A percentile compares a stretch with the other conserved stretches of the same genome.
phyloP scores from a whole-genome alignment of 352 stramenopile genomes.

The Globisporangium iwayamae region DNA sequence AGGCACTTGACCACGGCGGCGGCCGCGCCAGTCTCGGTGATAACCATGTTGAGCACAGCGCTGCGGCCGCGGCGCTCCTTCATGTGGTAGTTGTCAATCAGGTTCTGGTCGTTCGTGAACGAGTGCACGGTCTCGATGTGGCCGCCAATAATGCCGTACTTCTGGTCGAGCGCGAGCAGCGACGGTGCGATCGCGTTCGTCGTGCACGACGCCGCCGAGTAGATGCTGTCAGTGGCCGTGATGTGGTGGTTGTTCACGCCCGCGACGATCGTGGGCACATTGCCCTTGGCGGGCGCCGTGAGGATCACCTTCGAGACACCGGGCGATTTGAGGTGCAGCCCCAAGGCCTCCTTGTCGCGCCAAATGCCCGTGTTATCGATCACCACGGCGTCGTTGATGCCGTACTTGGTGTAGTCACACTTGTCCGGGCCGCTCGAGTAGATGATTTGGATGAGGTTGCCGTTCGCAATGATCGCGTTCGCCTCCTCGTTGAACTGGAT shows the following conservation, averaged over 20 bases:
- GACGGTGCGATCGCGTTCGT: conserved; percentile 84
- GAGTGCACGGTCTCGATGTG: conserved; percentile 90
- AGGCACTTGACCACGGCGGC: conserved; percentile 87
- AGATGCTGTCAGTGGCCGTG: conserved; percentile 53
- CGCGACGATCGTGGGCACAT: conserved; percentile 72
- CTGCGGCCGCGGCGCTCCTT: conserved; percentile 85
- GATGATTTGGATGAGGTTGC: conserved; percentile 87
- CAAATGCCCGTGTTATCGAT: conserved; percentile 88
- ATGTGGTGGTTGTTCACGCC: conserved; percentile 79
- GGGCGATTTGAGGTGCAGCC: conserved; percentile 70
- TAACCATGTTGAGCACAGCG: conserved; percentile 88
- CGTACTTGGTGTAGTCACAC: conserved; percentile 85
- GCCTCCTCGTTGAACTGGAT: conserved; percentile 83
- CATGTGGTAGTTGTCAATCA: conserved; percentile 88
- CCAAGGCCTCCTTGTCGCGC: conserved; percentile 62
- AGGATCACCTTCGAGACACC: conserved; percentile 81
- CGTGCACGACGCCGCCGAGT: conserved; percentile 79
- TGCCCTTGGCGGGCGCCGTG: conserved; percentile 72
- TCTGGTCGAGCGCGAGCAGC: conserved; percentile 71
- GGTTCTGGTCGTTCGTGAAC: conserved; percentile 89
- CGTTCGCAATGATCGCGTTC: conserved; percentile 86
- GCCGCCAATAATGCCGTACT: conserved; percentile 76
- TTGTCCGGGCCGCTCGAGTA: conserved; percentile 81
- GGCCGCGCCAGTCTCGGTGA: conserved; percentile 83
- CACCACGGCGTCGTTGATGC: conserved; percentile 85